Base-by-base conservation (phyloP, 257 asterid species). In the Thymus mandschuricus region DNA sequence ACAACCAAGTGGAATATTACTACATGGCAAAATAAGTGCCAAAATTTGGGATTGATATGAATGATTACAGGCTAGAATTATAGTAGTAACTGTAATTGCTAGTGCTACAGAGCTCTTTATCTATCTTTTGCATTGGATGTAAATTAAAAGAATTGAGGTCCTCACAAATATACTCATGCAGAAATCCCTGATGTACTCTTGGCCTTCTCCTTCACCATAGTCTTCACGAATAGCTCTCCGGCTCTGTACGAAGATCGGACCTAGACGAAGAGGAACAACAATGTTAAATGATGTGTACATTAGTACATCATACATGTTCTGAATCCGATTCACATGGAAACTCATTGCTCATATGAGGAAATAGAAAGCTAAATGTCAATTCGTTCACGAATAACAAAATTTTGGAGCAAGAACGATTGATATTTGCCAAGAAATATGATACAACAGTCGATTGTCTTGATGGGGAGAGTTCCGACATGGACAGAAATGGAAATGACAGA, bases 241-340 rank as follows among this genome's bases (percentile, higher is more conserved):
- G 97, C 99, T 75, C 97, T 87, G 60, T 94, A 94, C 0, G 99
- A 94, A 12, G 99, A 94, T 66, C 97, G 97, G 60, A 94, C 99
- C 99, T 94, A 77, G 58, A 69, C 75, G 58, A 69, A 78, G 83
- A 63, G 28, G 64, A 69, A 54, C 43, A 54, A 64, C 41, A 51
- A 29, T 35, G 35, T 51, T 2, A 55, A 8, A 11, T 33, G 9
- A 66, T 4, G 12, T 2, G 3, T 5, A 10, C 11, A 35, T 55
- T 30, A 40, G 34, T 11, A 63, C 69, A 21, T 35, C 28, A 1
- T 10, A 57, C 5, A 10, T 30, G 27, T 11, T 15, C 41, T 33
- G 44, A 38, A 38, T 13, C 40, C 60, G 34, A 21, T 57, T 21
- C 21, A 15, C 27, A 66, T 49, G 55, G n/a, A 15, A 61, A 8